Conservation (phyloP, 768 basidiomycete genomes). For the Lactarius indigo region DNA sequence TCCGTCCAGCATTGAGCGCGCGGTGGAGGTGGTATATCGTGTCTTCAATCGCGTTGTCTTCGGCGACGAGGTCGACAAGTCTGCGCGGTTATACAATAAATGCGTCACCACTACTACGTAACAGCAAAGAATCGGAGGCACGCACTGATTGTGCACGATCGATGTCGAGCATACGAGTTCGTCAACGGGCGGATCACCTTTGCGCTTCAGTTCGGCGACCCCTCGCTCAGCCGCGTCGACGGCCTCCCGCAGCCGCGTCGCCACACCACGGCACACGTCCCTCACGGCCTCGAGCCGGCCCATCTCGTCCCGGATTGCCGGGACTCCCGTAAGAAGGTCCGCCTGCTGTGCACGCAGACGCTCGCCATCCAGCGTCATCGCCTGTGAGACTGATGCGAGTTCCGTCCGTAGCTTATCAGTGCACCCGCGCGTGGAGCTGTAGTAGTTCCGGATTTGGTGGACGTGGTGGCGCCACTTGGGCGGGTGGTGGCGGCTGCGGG, state of each 20-base stretch:
- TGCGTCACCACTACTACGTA: neutral
- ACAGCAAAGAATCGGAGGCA: slow-evolving; percentile 25
- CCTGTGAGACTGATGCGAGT: slow-evolving; percentile 64
- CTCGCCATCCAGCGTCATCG: slow-evolving; percentile 62
- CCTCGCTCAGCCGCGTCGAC: slow-evolving; percentile 69
- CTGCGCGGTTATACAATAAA: slow-evolving; percentile 43
- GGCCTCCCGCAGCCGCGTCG: slow-evolving; percentile 57
- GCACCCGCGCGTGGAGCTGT: slow-evolving; percentile 70
- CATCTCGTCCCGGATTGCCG: slow-evolving; percentile 96
- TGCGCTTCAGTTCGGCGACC: slow-evolving; percentile 70
- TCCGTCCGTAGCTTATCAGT: slow-evolving; percentile 71
- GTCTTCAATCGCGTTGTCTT: slow-evolving; percentile 98
- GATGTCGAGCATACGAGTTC: slow-evolving; percentile 94
- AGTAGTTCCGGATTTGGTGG: slow-evolving; percentile 90
- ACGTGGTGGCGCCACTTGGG: slow-evolving; percentile 57
- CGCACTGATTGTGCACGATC: slow-evolving; percentile 96
- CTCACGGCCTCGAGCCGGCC: slow-evolving; percentile 88
- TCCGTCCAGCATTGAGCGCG: slow-evolving; percentile 84
- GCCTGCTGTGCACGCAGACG: slow-evolving; percentile 75
- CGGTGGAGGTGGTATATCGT: slow-evolving; percentile 96
- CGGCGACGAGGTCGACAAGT: slow-evolving; percentile 95
- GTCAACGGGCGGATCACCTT: slow-evolving; percentile 91
- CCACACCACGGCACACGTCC: slow-evolving; percentile 83
- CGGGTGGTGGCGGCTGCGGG: slow-evolving; percentile 29
- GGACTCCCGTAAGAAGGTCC: slow-evolving; percentile 85